Evolutionary conservation across 768 basidiomycete genomes (phyloP), one percentile per base, ranked within the genome.

Genomic region (Psilocybe subaeruginosa): DNA sequence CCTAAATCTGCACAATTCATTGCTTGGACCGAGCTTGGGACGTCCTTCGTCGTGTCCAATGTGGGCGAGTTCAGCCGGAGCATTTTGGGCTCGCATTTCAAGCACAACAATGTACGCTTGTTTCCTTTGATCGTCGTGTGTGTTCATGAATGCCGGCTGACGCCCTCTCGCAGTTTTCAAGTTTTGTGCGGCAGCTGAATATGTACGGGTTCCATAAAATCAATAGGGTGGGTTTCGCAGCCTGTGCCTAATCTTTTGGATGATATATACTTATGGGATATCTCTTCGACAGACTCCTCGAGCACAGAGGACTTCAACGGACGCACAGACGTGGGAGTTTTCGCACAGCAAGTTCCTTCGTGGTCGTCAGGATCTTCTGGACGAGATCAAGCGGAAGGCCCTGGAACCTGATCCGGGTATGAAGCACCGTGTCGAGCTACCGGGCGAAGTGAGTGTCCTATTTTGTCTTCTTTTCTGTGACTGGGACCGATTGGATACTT

Each of bases 181-280:
- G 91, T 69, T 97, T 97, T 72, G 93, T 96, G 56, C 88, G 95
- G 65, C 95, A 97, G 72, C 83, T 96, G 64, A 96, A 97, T 81
- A 96, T 96, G 92, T 97, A 95, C 69, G 94, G 93, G 29, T 97
- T 96, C 75, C 93, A 94, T 78, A 96, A 96, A 77, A 93, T 93
- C 76, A 94, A 94, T 73, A 83, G 92, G 76, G 90, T 92, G 60
- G 63, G 85, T 79, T 11, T 59, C 9, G 33, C n/a, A 23, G 17
- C 1, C 45, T 51, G 9, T 33, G 19, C 35, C 4, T 45, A 3
- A 16, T 17, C 16, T 16, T 17, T n/a, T 52, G 23, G 43, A 23
- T 0, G 8, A 9, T 3, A 35, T 54, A 29, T n/a, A 16, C 30
- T 30, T 16, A 31, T 4, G 23, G 19, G 11, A 23, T 27, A 47